phyloP scores from a whole-genome alignment of 2,329 filamentous ascomycete genomes.

The Furcasterigmium furcatum region DNA sequence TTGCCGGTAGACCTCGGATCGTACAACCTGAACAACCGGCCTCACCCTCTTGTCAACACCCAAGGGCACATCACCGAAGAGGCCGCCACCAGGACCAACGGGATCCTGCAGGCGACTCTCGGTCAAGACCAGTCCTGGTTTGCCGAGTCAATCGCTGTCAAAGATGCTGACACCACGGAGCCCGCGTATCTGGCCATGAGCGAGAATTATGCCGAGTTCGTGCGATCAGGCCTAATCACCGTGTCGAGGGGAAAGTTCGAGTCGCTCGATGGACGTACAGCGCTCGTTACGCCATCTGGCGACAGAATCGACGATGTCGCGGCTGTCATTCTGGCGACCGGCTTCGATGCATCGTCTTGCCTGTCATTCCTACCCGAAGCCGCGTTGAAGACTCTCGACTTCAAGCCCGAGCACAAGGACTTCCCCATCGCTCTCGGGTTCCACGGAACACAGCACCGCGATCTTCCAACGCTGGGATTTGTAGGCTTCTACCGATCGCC shows the following conservation, averaged over 20 bases:
- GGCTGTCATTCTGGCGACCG: conserved; percentile 71
- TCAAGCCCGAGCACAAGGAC: conserved; percentile 49
- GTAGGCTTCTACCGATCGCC: conserved; percentile 82
- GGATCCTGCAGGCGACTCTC: conserved; percentile 41
- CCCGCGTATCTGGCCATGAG: conserved; percentile 67
- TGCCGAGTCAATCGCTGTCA: conserved; percentile 31
- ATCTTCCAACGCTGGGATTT: conserved; percentile 66
- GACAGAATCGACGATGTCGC: conserved; percentile 51
- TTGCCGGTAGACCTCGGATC: conserved; percentile 70
- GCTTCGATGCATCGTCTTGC: conserved; percentile 64
- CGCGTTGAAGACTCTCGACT: conserved; percentile 53
- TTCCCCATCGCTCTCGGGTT: conserved; percentile 67
- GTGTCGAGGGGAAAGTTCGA: conserved; percentile 45
- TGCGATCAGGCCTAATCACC: conserved; percentile 59
- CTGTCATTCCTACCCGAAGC: conserved; percentile 60
- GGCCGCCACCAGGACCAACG: conserved; percentile 51
- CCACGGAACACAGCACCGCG: conserved; percentile 59
- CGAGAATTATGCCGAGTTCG: conserved; percentile 71
- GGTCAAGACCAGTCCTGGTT: conserved; percentile 54
- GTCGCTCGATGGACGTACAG: conserved; percentile 29
- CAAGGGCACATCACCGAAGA: conserved; percentile 63
- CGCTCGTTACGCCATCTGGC: conserved; percentile 18
- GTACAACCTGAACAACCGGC: conserved; percentile 65
- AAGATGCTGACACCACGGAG: conserved; percentile 34
- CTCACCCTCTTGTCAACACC: conserved; percentile 54